These are phyloP conservation scores for Bothriochloa decipiens DNA, from an alignment of 176 grass and related monocot species.

Conservation along the genomic window DNA sequence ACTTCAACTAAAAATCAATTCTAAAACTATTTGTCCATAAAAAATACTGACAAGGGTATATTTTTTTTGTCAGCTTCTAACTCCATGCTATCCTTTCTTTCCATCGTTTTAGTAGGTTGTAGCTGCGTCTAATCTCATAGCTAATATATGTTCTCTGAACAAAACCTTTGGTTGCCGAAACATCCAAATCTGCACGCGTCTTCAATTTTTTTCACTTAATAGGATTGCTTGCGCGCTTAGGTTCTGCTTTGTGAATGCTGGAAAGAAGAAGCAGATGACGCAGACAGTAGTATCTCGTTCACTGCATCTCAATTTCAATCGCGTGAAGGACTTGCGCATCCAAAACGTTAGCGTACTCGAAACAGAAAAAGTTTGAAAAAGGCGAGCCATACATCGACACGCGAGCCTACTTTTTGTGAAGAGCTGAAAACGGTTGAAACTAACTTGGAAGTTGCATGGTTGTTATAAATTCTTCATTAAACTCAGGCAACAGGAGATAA, in stretches of 20 bases:
- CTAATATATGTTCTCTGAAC: no score
- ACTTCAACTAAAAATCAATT: no score
- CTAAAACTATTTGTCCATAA: no score
- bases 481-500: neutral
- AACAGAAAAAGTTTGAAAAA: neutral
- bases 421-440: neutral
- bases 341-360: no score
- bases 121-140: no score
- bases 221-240: neutral
- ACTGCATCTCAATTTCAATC: neutral
- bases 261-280: neutral
- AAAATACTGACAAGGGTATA: no score
- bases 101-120: no score
- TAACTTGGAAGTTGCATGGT: neutral
- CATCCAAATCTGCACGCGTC: no score
- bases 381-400: neutral
- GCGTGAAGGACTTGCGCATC: neutral
- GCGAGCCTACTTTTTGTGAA: neutral
- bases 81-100: no score
- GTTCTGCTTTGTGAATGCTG: neutral
- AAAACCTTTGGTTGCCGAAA: no score
- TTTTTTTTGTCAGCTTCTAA: no score
- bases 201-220: no score
- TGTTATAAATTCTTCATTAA: neutral
- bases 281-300: neutral